Base-by-base conservation (phyloP, 495 filamentous ascomycete genomes). In the Aspergillus conjunctus region DNA sequence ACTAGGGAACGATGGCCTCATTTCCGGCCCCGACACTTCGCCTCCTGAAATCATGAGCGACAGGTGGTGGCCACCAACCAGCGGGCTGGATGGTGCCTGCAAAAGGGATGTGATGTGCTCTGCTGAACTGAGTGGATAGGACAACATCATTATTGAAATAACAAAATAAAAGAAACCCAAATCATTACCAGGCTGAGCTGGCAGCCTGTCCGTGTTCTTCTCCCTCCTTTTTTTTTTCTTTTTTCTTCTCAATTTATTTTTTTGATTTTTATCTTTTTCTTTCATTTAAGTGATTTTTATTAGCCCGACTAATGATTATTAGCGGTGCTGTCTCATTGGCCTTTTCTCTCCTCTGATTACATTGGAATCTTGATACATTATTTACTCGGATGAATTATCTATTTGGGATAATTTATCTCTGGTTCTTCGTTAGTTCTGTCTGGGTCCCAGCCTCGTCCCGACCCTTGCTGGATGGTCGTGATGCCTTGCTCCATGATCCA, bases 1-100 rank as follows among this genome's bases (percentile, higher is more conserved):
- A 48, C 44, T 48, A 48, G 18, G 44, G 26, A 26, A 48, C 44
- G 20, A 10, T 22, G 44, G 17, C 44, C 44, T 48, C 44, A 48
- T 48, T 48, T 56, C 51, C 30, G 31, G 34, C 37, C 44, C 50
- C 48, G 53, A 57, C 26, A 26, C 64, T 66, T 66, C 64, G 64
- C 64, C 64, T 66, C 64, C 64, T 66, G 52, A 57, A 60, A 62
- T 62, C 20, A 62, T 61, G 58, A 54, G 56, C 53, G 52, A 48
- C 44, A 21, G 26, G 26, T 2, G 26, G n/a, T 48, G 1, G 17
- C 44, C 44, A 51, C 62, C 60, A 63, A 57, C 56, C 63, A 65
- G 55, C 55, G 15, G 32, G 5, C 57, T 60, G 52, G 50, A 52
- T 60, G 30, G 43, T 60, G 48, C 62, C 39, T 60, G 61, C 62